Evolutionary conservation across 2,329 filamentous ascomycete genomes (phyloP), one percentile per base, ranked within the genome.

Genomic region (Pleoardoris graminearum): DNA sequence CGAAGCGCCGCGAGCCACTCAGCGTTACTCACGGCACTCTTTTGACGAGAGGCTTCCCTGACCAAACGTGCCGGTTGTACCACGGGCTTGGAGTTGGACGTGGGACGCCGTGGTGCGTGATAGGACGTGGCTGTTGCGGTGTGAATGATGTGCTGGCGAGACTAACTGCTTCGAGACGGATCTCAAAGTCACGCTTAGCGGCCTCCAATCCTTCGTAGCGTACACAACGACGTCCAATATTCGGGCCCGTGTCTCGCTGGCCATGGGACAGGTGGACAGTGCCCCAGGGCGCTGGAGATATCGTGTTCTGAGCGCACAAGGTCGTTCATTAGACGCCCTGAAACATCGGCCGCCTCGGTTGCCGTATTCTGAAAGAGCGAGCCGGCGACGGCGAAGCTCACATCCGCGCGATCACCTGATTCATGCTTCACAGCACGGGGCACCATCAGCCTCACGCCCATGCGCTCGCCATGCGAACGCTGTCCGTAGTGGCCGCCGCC

Each of bases 61-160:
- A 57, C 66, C 63, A 68, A 69, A 70, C 67, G 63, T 71, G 69
- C 68, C 65, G 62, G 60, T 49, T 54, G 69, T 71, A 62, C 64
- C 60, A 71, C 69, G 56, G 58, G 55, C 64, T 57, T 66, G 62
- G 66, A 52, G 60, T 67, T 70, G 60, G 63, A 65, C 68, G 68
- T 68, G 60, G 69, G 63, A 59, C 59, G 61, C 66, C 58, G 60
- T 43, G 42, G 12, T 35, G 35, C 45, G 22, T 70, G 68, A 72
- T 73, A 70, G 70, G 69, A 44, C 58, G 38, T 44, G 23, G 45
- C 48, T 61, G 54, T 69, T 70, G 69, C 70, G 70, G 70, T 73
- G 68, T 69, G 65, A 60, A 53, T 63, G 67, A 70, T 72, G 70
- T 68, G 70, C 68, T 71, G 67, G 68, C 70, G 54, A 17, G 21